Evolutionary conservation across 2,329 filamentous ascomycete genomes (phyloP).

Genomic region (Fusarium graminum): DNA sequence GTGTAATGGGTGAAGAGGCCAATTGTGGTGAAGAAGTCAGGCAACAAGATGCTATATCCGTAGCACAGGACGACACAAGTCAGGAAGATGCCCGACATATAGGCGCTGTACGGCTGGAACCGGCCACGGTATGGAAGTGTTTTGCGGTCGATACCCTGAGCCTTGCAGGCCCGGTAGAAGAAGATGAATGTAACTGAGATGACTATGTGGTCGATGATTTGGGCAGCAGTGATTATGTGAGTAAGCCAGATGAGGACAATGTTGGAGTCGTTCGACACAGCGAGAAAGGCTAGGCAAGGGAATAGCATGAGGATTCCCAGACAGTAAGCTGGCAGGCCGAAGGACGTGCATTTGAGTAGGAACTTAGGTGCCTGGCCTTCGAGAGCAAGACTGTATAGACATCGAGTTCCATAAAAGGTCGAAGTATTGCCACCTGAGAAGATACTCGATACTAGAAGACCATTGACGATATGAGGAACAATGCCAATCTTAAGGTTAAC

Average conservation of each 20-base stretch:
- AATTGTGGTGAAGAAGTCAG: not conserved
- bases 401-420: constrained; percentile 7
- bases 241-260: constrained; percentile 64
- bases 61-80: constrained; percentile 7
- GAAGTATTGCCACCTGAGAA: constrained; percentile 15
- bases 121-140: constrained; percentile 30
- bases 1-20: constrained; percentile 22
- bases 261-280: constrained; percentile 60
- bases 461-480: constrained; percentile 17
- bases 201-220: constrained; percentile 71
- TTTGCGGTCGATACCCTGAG: constrained; percentile 63
- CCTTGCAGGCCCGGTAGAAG: constrained; percentile 64
- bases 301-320: constrained; percentile 66
- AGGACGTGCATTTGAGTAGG: not conserved
- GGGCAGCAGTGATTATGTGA: constrained; percentile 66
- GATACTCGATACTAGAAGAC: constrained; percentile 5
- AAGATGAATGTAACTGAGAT: constrained; percentile 60
- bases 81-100: constrained; percentile 6
- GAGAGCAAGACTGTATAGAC: constrained; percentile 8
- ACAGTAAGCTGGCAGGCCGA: constrained; percentile 63
- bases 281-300: constrained; percentile 63
- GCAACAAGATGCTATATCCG: constrained; percentile 7
- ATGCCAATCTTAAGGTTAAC: not conserved
- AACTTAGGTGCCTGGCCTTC: constrained; percentile 8
- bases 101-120: constrained; percentile 15